Conservation (phyloP, 306 rosid species). For the Sicyos baderoa region DNA sequence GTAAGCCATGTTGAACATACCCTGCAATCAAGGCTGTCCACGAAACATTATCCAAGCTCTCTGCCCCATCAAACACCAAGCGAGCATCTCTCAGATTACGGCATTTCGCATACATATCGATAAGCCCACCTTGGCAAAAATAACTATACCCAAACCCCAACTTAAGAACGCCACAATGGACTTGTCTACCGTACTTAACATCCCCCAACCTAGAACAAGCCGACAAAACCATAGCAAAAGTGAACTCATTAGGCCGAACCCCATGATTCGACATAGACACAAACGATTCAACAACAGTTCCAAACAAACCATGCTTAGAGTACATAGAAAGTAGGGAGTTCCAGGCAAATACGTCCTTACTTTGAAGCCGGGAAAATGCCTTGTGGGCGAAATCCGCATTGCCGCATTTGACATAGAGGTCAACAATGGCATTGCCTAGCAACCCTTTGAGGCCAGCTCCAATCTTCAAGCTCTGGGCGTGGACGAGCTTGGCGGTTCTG, state of each 20-base stretch:
- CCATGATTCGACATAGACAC: conserved; percentile 26
- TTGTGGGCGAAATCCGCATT: conserved; percentile 33
- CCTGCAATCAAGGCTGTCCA: conserved; percentile 44
- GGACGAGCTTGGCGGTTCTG: conserved; percentile 33
- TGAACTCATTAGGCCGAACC: conserved; percentile 43
- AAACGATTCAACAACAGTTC: conserved; percentile 28
- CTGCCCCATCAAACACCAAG: conserved; percentile 30
- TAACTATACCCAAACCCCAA: conserved; percentile 34
- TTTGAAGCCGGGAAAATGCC: conserved; percentile 41
- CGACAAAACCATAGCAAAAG: conserved; percentile 49
- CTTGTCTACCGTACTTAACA: conserved; percentile 36
- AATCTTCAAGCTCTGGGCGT: conserved; percentile 33
- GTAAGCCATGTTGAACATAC: conserved; percentile 46
- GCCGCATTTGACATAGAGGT: conserved; percentile 41
- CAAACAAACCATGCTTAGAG: conserved; percentile 33
- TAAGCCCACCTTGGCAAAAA: conserved; percentile 48
- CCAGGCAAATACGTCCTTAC: conserved; percentile 46
- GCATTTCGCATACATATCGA: conserved; percentile 64
- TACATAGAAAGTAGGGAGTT: conserved; percentile 55
- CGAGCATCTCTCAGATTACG: conserved; percentile 38
- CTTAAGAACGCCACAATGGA: conserved; percentile 46
- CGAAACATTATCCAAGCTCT: conserved; percentile 28
- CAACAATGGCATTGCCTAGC: conserved; percentile 39
- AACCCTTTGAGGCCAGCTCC: conserved; percentile 37
- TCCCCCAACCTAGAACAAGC: conserved; percentile 43